phyloP scores from a whole-genome alignment of 495 filamentous ascomycete species.

The Neurospora sp. region DNA sequence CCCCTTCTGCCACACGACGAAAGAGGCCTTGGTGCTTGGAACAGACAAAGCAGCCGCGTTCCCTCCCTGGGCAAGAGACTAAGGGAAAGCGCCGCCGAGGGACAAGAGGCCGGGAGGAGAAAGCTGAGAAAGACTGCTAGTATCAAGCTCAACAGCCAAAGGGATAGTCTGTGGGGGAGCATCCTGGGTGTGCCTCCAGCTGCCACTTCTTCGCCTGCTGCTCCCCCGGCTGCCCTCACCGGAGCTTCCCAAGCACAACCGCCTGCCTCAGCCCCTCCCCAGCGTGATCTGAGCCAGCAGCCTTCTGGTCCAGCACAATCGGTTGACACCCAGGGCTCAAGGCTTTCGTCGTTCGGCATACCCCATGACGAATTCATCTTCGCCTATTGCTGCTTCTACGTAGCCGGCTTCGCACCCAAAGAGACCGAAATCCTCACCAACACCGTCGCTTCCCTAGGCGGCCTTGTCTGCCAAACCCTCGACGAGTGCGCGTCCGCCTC shows the following conservation, averaged over 20 bases:
- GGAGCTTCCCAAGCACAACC: neutral
- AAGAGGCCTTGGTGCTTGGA: slow-evolving; percentile 74
- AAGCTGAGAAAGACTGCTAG: slow-evolving; percentile 78
- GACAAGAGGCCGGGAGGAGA: slow-evolving; percentile 38
- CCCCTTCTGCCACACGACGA: slow-evolving; percentile 55
- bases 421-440: slow-evolving; percentile 34
- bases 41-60: slow-evolving; percentile 35
- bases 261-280: slow-evolving; percentile 1
- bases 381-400: slow-evolving; percentile 47
- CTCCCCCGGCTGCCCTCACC: neutral
- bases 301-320: slow-evolving; percentile 6
- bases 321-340: slow-evolving; percentile 15
- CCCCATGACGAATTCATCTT: slow-evolving; percentile 32
- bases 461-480: slow-evolving; percentile 29
- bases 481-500: slow-evolving; percentile 29
- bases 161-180: slow-evolving; percentile 75
- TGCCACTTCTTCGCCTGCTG: slow-evolving; percentile 5
- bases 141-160: slow-evolving; percentile 66
- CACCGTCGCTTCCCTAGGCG: slow-evolving; percentile 36
- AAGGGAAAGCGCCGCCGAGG: slow-evolving; percentile 17
- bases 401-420: slow-evolving; percentile 48
- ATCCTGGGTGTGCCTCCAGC: slow-evolving; percentile 46
- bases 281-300: slow-evolving; percentile 1
- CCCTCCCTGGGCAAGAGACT: slow-evolving; percentile 28
- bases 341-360: slow-evolving; percentile 20